A percentile compares a stretch with the other conserved stretches of the same genome.
Evolutionary conservation across 345 rosid genomes (phyloP).

Genomic region (Camelina laxa): DNA sequence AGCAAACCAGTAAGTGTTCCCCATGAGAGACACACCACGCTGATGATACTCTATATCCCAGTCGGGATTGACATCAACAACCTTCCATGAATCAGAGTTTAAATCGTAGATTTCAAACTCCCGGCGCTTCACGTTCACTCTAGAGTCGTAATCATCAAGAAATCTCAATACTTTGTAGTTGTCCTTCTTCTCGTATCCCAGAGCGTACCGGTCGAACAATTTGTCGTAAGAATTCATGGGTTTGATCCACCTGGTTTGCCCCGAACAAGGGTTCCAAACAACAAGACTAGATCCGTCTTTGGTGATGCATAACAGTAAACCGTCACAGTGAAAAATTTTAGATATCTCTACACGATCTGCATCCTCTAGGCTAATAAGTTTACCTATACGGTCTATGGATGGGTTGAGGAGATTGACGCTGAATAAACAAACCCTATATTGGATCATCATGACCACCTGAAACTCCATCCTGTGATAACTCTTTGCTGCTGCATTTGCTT

Average conservation of each 20-base stretch:
- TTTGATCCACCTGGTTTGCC: not conserved
- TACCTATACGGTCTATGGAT: not conserved
- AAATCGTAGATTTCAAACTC: not conserved
- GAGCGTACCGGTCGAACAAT: not conserved
- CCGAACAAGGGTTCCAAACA: constrained; percentile 2
- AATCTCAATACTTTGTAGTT: not conserved
- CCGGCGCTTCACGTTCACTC: accelerated
- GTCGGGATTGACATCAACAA: not conserved
- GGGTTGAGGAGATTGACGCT: not conserved
- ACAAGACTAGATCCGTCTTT: not conserved
- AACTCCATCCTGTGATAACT: not conserved
- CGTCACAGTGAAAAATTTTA: not conserved
- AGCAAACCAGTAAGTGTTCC: not conserved
- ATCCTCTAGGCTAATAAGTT: not conserved
- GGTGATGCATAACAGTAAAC: constrained; percentile 5
- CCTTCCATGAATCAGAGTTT: not conserved
- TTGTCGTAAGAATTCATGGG: not conserved
- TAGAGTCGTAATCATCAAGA: not conserved
- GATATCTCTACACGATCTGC: not conserved
- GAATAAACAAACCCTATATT: not conserved
- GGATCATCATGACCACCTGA: not conserved
- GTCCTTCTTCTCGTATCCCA: not conserved
- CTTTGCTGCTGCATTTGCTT: not conserved
- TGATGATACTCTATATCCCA: not conserved
- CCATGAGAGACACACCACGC: not conserved